These are phyloP conservation scores for Thelonectria olida DNA, from an alignment of 2,329 filamentous ascomycete species.

Conservation along the genomic window DNA sequence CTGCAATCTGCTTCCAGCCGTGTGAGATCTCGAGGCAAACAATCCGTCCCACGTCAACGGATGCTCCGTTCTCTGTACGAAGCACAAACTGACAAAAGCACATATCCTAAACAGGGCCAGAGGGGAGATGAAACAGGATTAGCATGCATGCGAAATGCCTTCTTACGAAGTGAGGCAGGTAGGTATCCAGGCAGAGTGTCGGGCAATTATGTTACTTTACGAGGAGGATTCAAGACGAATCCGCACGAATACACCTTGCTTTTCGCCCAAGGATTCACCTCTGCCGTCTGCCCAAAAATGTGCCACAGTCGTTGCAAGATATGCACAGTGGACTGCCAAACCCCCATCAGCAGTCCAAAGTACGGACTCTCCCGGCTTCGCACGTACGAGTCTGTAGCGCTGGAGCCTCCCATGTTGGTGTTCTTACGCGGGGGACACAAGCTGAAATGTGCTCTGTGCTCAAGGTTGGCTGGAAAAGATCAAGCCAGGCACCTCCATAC, in stretches of 20 bases:
- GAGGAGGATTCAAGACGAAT: too few relatives aligned
- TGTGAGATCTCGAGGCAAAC: not conserved
- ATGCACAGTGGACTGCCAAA: not conserved
- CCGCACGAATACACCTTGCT: not conserved
- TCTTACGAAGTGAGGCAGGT: not conserved
- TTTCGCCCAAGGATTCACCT: not conserved
- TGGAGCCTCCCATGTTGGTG: not conserved
- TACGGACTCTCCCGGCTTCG: too few relatives aligned
- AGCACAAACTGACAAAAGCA: not conserved
- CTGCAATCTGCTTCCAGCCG: not conserved
- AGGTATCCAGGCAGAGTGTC: not conserved
- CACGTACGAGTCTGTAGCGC: too few relatives aligned
- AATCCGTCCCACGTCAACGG: too few relatives aligned
- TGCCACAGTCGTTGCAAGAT: conserved; percentile 7
- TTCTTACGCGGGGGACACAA: conserved; percentile 15
- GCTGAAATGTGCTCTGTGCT: conserved; percentile 10
- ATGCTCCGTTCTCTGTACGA: too few relatives aligned
- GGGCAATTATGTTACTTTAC: not conserved
- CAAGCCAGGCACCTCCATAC: too few relatives aligned
- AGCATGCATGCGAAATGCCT: not conserved
- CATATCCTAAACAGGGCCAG: not conserved
- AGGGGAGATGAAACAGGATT: not conserved
- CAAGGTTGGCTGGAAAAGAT: too few relatives aligned
- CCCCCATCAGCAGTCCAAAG: not conserved
- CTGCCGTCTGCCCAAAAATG: not conserved